These are phyloP conservation scores for Acanthamoeba sp. DNA, from an alignment of 208 protist species.

Conservation along the genomic window DNA sequence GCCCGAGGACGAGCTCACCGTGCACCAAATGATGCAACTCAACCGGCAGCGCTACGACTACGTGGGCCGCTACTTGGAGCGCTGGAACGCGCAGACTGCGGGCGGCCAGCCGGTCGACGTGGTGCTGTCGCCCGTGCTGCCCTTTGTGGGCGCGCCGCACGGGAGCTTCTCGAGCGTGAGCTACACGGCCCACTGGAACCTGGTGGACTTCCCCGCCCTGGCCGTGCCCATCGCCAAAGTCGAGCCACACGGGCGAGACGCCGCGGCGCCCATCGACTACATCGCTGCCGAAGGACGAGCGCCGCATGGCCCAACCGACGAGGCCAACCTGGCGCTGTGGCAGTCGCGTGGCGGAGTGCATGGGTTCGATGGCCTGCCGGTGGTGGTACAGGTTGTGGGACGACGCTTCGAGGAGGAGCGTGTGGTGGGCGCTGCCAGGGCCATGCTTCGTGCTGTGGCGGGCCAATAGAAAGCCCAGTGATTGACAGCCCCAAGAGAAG, in stretches of 20 bases:
- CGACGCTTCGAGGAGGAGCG: not conserved
- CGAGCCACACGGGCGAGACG: not conserved
- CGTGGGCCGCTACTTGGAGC: not conserved
- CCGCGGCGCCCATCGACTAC: constrained; percentile 15
- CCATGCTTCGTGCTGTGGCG: not conserved
- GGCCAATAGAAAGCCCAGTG: not conserved
- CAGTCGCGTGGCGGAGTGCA: not conserved
- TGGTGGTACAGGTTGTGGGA: not conserved
- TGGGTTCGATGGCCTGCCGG: not conserved
- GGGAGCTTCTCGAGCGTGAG: not conserved
- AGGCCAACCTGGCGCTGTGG: constrained; percentile 2
- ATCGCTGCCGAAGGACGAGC: not conserved
- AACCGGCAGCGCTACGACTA: constrained; percentile 9
- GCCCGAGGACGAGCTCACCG: constrained; percentile 66
- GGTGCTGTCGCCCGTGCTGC: not conserved
- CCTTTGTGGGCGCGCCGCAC: not conserved
- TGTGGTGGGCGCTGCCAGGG: not conserved
- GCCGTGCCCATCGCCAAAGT: constrained; percentile 66
- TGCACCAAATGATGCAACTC: constrained; percentile 38
- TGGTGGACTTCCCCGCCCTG: constrained; percentile 67
- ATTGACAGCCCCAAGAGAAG: no score
- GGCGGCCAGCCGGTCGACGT: constrained; percentile 4
- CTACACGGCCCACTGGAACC: constrained; percentile 73
- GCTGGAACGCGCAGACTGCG: not conserved
- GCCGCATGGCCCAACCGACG: not conserved